Conservation (phyloP, 1,284 basidiomycete species). For the Boletus smithii region DNA sequence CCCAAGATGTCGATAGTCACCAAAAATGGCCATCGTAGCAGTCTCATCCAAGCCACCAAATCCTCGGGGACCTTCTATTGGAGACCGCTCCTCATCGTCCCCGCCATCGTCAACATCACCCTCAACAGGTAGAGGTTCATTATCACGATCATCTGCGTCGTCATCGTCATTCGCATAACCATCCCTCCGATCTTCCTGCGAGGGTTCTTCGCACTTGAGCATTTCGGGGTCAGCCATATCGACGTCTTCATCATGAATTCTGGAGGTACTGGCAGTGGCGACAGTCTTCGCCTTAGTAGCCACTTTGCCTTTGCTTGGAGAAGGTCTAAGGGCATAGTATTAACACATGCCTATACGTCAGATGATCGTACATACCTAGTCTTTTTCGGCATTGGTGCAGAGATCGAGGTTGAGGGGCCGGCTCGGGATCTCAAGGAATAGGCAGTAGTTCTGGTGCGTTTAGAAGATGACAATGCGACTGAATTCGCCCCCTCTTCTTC, state of each 20-base stretch:
- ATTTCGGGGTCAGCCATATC: constrained; percentile 68
- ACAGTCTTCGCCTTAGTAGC: constrained; percentile 58
- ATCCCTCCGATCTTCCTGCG: constrained; percentile 46
- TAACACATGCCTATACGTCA: constrained; percentile 14
- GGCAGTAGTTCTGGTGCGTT: constrained; percentile 53
- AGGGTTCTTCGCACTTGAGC: constrained; percentile 55
- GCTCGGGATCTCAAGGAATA: constrained; percentile 67
- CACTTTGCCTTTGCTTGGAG: constrained; percentile 60
- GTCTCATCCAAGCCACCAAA: constrained; percentile 69
- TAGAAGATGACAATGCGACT: constrained; percentile 44
- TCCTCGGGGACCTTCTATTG: constrained; percentile 37
- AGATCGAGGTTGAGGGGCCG: constrained; percentile 40
- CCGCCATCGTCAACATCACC: constrained; percentile 41
- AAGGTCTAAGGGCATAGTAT: constrained; percentile 36
- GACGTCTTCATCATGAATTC: constrained; percentile 64
- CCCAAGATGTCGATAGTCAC: constrained; percentile 81
- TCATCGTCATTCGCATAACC: constrained; percentile 42
- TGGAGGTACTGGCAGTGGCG: constrained; percentile 56
- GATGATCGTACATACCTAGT: constrained; percentile 44
- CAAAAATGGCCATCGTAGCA: constrained; percentile 77
- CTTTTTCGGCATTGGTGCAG: constrained; percentile 70
- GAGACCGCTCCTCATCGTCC: constrained; percentile 37
- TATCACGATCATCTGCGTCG: constrained; percentile 47
- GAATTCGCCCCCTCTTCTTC: constrained; percentile 54
- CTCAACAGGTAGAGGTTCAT: constrained; percentile 38